These are phyloP conservation scores for Talaromyces albobiverticillius DNA, from an alignment of 2,329 filamentous ascomycete species.

Conservation along the genomic window DNA sequence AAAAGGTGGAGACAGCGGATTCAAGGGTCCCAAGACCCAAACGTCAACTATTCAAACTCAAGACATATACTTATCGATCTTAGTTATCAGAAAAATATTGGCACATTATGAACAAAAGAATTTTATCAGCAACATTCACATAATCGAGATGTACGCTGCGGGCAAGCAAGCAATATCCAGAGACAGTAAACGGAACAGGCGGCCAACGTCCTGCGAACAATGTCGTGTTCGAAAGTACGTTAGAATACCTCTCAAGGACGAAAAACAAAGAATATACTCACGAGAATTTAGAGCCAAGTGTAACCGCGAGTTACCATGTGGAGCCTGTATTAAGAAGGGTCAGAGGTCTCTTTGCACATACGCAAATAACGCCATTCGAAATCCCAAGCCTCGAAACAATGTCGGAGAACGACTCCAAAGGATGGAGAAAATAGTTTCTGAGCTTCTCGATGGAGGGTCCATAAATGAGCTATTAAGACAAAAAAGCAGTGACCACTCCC, in stretches of 20 bases:
- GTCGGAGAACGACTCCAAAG: not conserved
- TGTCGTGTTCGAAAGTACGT: constrained; percentile 14
- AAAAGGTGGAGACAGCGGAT: too few species aligned
- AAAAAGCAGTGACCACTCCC: not conserved
- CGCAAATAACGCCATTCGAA: constrained; percentile 14
- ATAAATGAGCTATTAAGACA: not conserved
- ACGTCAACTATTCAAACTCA: too few species aligned
- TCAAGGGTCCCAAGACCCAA: too few species aligned
- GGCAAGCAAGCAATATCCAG: constrained; percentile 5
- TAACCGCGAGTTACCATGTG: constrained; percentile 14
- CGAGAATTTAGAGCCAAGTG: constrained; percentile 8
- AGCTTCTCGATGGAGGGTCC: not conserved
- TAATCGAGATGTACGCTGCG: not conserved
- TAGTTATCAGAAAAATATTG: too few species aligned
- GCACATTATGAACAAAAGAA: too few species aligned
- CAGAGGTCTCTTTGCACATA: constrained; percentile 12
- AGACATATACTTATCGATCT: too few species aligned
- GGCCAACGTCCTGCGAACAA: constrained; percentile 16
- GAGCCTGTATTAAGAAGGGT: constrained; percentile 11
- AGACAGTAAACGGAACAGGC: constrained; percentile 14
- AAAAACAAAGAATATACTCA: not conserved
- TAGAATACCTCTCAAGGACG: not conserved
- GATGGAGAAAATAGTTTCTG: constrained; percentile 14
- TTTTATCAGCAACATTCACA: not conserved
- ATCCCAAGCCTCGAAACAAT: constrained; percentile 3